phyloP scores from a whole-genome alignment of 73 alveolate genomes.

The Paramecium biaurelia region DNA sequence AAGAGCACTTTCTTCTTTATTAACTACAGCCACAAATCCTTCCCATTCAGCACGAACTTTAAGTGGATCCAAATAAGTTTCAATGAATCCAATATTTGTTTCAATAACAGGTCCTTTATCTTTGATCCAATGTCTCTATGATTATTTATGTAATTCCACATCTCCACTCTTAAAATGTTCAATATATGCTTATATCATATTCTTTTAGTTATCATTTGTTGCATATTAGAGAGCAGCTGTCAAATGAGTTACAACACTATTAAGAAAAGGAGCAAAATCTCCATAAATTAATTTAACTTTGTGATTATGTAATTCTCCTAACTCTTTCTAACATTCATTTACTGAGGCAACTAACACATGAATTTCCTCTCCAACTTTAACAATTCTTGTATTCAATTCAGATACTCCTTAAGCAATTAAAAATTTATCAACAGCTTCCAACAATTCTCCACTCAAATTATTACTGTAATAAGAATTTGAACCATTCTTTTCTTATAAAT shows the following conservation, averaged over 20 bases:
- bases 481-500: conserved; percentile 71
- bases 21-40: conserved; percentile 91
- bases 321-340: conserved; percentile 6
- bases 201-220: conserved; percentile 72
- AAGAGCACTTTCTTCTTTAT: conserved; percentile 78
- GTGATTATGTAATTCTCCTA: conserved; percentile 57
- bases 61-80: conserved; percentile 88
- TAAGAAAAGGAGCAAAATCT: conserved; percentile 80
- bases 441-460: conserved; percentile 64
- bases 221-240: conserved; percentile 69
- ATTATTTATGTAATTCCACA: conserved; percentile 71
- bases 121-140: conserved; percentile 85
- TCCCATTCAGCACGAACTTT: conserved; percentile 89
- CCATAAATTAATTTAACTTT: conserved; percentile 74
- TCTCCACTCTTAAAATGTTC: conserved; percentile 78
- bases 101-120: conserved; percentile 77
- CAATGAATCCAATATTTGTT: conserved; percentile 90
- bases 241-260: conserved; percentile 72
- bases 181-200: conserved; percentile 72
- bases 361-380: conserved; percentile 53
- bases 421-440: conserved; percentile 66
- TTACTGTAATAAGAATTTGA: conserved; percentile 73
- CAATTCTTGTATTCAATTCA: conserved; percentile 45
- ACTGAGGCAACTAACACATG: conserved; percentile 68
- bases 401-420: conserved; percentile 63